Percentiles rank a stretch among this genome's conserved stretches.
These are phyloP conservation scores for Microdochium bolleyi DNA, from an alignment of 2,329 filamentous ascomycete genomes.

Conservation along the genomic window DNA sequence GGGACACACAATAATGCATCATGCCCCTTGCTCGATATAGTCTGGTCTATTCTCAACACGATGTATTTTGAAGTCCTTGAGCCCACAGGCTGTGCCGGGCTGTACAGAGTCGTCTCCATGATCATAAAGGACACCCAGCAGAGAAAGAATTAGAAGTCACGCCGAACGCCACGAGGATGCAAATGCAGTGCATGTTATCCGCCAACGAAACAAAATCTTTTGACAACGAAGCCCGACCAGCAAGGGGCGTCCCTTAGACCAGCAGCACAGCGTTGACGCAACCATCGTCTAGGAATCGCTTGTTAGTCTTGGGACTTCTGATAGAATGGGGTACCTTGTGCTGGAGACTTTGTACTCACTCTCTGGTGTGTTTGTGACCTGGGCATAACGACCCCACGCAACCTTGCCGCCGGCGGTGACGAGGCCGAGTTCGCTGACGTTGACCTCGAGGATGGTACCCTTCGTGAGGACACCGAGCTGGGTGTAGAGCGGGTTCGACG, in stretches of 20 bases:
- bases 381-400: slow-evolving; percentile 64
- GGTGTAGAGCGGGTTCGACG: slow-evolving; percentile 81
- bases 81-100: not conserved
- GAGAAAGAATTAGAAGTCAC: not conserved
- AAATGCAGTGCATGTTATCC: not conserved
- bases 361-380: slow-evolving; percentile 38
- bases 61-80: too few relatives aligned
- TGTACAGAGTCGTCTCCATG: not conserved
- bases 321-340: not conserved
- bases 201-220: slow-evolving; percentile 5
- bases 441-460: slow-evolving; percentile 75
- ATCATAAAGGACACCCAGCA: not conserved
- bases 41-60: not conserved
- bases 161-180: not conserved
- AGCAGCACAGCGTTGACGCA: slow-evolving; percentile 32
- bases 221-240: slow-evolving; percentile 1
- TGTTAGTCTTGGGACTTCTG: not conserved
- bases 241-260: slow-evolving; percentile 7
- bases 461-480: slow-evolving; percentile 86
- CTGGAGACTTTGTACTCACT: slow-evolving; percentile 6
- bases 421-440: slow-evolving; percentile 84
- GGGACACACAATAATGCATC: not conserved
- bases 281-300: slow-evolving; percentile 19
- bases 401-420: slow-evolving; percentile 90
- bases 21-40: not conserved